A percentile compares a stretch with the other conserved stretches of the same genome.
Conservation (phyloP, 2,329 filamentous ascomycete genomes). For the Raffaelea albimanens region DNA sequence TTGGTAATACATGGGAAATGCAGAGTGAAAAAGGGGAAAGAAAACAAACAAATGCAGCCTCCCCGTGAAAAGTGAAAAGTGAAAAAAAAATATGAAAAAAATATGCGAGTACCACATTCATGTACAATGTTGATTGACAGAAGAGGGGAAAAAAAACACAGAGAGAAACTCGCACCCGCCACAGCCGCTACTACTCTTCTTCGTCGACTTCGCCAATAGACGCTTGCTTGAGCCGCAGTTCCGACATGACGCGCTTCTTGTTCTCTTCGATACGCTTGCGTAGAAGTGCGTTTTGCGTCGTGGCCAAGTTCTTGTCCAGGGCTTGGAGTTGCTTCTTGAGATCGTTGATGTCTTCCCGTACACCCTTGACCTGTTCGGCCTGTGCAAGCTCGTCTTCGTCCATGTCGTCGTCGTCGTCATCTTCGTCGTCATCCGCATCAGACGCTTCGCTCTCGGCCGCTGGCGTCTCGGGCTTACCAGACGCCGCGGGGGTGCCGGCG, state of each 20-base stretch:
- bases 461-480: constrained; percentile 26
- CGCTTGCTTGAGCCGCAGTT: constrained; percentile 26
- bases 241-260: constrained; percentile 35
- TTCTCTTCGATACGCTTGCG: constrained; percentile 38
- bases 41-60: neutral
- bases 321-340: constrained; percentile 40
- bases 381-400: constrained; percentile 43
- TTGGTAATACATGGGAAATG: too few species aligned
- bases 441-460: constrained; percentile 32
- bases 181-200: constrained; percentile 13
- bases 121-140: too few species aligned
- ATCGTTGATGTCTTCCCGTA: constrained; percentile 40
- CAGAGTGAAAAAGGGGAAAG: neutral
- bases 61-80: neutral
- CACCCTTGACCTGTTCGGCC: constrained; percentile 41
- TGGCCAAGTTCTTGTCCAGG: constrained; percentile 33
- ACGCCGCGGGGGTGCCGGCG: constrained; percentile 33
- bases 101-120: too few species aligned
- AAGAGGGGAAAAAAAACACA: neutral
- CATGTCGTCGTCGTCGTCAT: constrained; percentile 43
- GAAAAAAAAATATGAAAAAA: too few species aligned
- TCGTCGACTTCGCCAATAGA: constrained; percentile 26
- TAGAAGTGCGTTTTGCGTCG: constrained; percentile 37
- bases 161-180: neutral
- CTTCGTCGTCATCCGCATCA: constrained; percentile 40